Evolutionary conservation across 306 rosid species (phyloP).

Genomic region (Sindora glabra): DNA sequence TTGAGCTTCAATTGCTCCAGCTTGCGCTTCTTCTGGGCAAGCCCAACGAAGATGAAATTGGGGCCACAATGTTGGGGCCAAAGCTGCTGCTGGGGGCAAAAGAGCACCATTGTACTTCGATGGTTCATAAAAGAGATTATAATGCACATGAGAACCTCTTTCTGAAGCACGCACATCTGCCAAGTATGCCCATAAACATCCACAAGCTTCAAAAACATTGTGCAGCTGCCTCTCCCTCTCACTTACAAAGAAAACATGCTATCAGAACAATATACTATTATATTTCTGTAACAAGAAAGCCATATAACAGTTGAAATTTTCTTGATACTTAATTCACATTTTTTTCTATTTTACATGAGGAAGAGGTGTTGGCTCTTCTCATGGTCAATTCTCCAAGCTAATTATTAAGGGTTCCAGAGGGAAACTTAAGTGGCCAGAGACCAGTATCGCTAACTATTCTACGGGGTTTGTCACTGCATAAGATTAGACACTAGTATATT

Average conservation of each 20-base stretch:
- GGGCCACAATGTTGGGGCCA: conserved; percentile 96
- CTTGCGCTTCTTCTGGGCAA: conserved; percentile 71
- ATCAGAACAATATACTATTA: conserved; percentile 18
- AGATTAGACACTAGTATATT: not conserved
- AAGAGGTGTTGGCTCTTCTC: not conserved
- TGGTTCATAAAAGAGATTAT: conserved; percentile 75
- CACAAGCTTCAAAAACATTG: conserved; percentile 69
- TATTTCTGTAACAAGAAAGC: not conserved
- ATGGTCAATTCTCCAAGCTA: not conserved
- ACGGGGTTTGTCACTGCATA: not conserved
- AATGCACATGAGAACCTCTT: conserved; percentile 69
- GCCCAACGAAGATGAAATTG: conserved; percentile 96
- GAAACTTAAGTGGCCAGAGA: not conserved
- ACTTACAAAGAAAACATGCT: conserved; percentile 26
- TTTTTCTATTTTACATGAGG: not conserved
- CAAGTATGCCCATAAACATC: conserved; percentile 87
- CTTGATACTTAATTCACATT: not conserved
- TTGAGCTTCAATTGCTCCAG: conserved; percentile 68
- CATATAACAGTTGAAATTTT: not conserved
- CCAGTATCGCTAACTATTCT: conserved; percentile 1
- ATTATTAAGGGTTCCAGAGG: not conserved
- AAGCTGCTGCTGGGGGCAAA: conserved; percentile 89
- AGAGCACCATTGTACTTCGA: conserved; percentile 47
- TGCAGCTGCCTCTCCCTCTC: conserved; percentile 82
- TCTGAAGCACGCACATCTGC: conserved; percentile 61